phyloP scores from a whole-genome alignment of 768 basidiomycete species.

The Mycena belliarum region DNA sequence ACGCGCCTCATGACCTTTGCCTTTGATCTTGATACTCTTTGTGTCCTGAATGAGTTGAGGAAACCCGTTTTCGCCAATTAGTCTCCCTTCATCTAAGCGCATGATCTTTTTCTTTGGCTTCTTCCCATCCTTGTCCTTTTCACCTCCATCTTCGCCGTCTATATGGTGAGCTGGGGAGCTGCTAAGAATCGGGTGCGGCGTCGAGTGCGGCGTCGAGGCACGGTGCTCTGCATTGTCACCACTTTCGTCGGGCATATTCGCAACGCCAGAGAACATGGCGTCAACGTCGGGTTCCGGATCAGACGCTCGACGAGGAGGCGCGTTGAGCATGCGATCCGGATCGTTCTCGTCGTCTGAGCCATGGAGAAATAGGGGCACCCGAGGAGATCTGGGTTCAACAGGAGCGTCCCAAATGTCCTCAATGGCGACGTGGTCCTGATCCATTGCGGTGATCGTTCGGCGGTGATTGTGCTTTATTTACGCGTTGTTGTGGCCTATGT shows the following conservation, averaged over 20 bases:
- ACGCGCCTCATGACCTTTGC: conserved; percentile 90
- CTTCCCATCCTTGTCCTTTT: conserved; percentile 30
- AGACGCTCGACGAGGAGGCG: conserved; percentile 26
- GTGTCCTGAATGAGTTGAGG: conserved; percentile 75
- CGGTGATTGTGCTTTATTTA: background rate
- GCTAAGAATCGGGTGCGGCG: conserved; percentile 49
- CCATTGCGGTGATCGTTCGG: too few species aligned
- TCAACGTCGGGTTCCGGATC: conserved; percentile 45
- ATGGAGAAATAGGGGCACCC: conserved; percentile 54
- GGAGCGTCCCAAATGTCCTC: conserved; percentile 66
- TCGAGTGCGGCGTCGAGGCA: conserved; percentile 32
- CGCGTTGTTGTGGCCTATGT: conserved; percentile 21
- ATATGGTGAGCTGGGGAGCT: conserved; percentile 49
- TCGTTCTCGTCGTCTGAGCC: conserved; percentile 54
- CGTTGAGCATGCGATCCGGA: conserved; percentile 27
- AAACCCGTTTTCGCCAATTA: conserved; percentile 77
- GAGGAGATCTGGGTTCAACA: conserved; percentile 30
- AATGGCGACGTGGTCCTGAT: too few species aligned
- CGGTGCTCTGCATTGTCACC: conserved; percentile 34
- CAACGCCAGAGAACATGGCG: conserved; percentile 40
- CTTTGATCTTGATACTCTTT: conserved; percentile 77
- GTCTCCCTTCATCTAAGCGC: conserved; percentile 72
- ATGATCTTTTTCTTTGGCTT: conserved; percentile 53
- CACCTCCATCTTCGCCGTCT: conserved; percentile 21
- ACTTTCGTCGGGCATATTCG: conserved; percentile 31